Conservation (phyloP, 2,329 filamentous ascomycete species). For the Trematosphaeria pertusa region DNA sequence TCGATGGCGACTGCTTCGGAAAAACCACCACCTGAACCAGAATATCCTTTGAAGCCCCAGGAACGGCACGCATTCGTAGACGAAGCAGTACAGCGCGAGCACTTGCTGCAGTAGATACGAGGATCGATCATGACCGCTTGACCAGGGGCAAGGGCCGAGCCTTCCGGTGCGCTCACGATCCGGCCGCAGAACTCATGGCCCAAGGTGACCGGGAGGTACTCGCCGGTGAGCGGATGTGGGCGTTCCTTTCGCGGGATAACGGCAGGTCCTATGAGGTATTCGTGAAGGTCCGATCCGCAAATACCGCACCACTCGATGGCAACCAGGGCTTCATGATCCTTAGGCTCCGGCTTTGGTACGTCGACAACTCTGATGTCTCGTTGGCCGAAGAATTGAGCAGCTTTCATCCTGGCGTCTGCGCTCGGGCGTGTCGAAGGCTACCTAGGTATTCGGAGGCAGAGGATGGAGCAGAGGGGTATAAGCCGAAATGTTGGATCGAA, state of each 20-base stretch:
- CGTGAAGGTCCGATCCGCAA: constrained; percentile 39
- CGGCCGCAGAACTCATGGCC: constrained; percentile 43
- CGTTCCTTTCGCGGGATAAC: constrained; percentile 18
- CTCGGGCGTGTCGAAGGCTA: neutral
- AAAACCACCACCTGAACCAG: constrained; percentile 36
- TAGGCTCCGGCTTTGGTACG: constrained; percentile 27
- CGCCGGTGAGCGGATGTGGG: constrained; percentile 29
- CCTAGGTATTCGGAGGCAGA: no score
- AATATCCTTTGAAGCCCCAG: constrained; percentile 35
- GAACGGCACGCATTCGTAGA: constrained; percentile 30
- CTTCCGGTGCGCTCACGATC: constrained; percentile 23
- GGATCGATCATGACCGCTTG: constrained; percentile 39
- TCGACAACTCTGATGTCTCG: constrained; percentile 35
- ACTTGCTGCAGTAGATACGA: constrained; percentile 35
- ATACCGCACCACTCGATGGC: constrained; percentile 41
- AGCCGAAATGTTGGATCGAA: no score
- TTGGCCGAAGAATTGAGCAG: constrained; percentile 37
- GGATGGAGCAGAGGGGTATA: neutral
- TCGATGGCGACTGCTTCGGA: constrained; percentile 32
- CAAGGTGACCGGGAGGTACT: constrained; percentile 33
- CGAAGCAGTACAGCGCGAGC: constrained; percentile 22
- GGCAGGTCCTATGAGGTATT: constrained; percentile 34
- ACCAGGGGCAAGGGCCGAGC: constrained; percentile 28
- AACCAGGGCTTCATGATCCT: constrained; percentile 34
- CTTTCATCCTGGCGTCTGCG: constrained; percentile 32